These are phyloP conservation scores for Leptographium lundbergii DNA, from an alignment of 2,329 filamentous ascomycete species.

Conservation along the genomic window DNA sequence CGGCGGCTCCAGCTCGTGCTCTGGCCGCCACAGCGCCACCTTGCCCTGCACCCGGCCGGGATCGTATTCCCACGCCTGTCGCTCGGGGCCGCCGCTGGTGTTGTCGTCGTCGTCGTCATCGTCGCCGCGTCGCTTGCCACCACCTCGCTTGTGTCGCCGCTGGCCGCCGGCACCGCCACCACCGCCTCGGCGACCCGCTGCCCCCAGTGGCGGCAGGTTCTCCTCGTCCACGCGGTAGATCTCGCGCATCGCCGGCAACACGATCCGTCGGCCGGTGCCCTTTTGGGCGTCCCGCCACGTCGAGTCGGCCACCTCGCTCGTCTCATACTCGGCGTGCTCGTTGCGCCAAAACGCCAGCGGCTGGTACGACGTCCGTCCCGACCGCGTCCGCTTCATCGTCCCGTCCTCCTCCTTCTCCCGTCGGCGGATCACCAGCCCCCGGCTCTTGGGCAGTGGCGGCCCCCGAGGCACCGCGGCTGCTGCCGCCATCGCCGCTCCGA, in stretches of 20 bases:
- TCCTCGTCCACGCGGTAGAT: constrained; percentile 63
- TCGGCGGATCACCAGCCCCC: constrained; percentile 40
- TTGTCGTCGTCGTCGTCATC: constrained; percentile 18
- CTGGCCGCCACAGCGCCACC: constrained; percentile 50
- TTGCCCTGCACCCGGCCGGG: constrained; percentile 51
- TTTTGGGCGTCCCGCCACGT: constrained; percentile 19
- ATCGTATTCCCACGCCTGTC: constrained; percentile 61
- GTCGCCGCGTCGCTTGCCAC: background rate
- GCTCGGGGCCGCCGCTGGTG: constrained; percentile 30
- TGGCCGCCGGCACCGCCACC: constrained; percentile 14
- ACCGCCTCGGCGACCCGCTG: constrained; percentile 6
- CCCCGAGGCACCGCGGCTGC: constrained; percentile 35
- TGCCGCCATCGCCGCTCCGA: constrained; percentile 31
- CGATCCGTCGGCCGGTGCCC: constrained; percentile 28
- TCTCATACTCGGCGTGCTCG: constrained; percentile 61
- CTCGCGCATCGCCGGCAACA: constrained; percentile 61
- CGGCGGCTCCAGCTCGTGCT: constrained; percentile 40
- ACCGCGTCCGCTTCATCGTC: constrained; percentile 50
- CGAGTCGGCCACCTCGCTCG: constrained; percentile 39
- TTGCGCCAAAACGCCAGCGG: constrained; percentile 81
- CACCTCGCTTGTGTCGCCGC: background rate
- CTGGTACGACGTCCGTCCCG: constrained; percentile 63
- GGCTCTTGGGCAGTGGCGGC: constrained; percentile 41
- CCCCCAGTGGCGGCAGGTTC: constrained; percentile 24
- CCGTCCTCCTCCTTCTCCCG: constrained; percentile 28